These are phyloP conservation scores for Phlebiopsis gigantea DNA, from an alignment of 768 basidiomycete genomes.

Conservation along the genomic window DNA sequence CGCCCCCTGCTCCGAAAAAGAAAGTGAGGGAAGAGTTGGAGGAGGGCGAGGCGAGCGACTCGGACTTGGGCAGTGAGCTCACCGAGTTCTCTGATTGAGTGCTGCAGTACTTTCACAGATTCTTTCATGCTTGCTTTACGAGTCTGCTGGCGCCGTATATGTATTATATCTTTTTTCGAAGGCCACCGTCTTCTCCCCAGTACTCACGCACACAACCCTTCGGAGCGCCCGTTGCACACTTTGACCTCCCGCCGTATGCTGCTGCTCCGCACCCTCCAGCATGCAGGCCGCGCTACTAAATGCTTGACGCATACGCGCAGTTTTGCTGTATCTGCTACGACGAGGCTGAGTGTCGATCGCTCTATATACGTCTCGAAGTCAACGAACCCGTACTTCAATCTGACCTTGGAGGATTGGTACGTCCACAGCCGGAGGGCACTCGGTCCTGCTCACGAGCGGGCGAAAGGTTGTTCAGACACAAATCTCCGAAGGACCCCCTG, in stretches of 20 bases:
- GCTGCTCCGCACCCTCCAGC: neutral
- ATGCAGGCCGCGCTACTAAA: neutral
- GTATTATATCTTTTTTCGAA: neutral
- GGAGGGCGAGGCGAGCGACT: conserved; percentile 77
- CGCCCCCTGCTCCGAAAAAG: too few species aligned
- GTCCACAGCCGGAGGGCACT: conserved; percentile 11
- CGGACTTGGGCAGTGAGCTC: conserved; percentile 62
- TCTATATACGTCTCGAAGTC: conserved; percentile 73
- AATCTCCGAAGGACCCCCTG: conserved; percentile 58
- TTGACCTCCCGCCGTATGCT: neutral
- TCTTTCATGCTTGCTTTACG: neutral
- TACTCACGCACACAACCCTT: too few species aligned
- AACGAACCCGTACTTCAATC: conserved; percentile 82
- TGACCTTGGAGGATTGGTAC: conserved; percentile 88
- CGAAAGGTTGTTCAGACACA: conserved; percentile 74
- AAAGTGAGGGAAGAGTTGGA: conserved; percentile 58
- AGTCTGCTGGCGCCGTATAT: neutral
- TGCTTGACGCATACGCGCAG: neutral
- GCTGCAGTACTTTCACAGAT: neutral
- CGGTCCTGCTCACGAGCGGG: conserved; percentile 29
- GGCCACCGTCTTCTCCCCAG: too few species aligned
- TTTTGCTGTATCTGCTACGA: neutral
- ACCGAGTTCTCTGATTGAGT: conserved; percentile 67
- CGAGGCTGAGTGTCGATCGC: conserved; percentile 24
- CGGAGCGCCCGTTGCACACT: neutral